phyloP scores from a whole-genome alignment of 2,329 filamentous ascomycete genomes.

The Blastomyces silverae region DNA sequence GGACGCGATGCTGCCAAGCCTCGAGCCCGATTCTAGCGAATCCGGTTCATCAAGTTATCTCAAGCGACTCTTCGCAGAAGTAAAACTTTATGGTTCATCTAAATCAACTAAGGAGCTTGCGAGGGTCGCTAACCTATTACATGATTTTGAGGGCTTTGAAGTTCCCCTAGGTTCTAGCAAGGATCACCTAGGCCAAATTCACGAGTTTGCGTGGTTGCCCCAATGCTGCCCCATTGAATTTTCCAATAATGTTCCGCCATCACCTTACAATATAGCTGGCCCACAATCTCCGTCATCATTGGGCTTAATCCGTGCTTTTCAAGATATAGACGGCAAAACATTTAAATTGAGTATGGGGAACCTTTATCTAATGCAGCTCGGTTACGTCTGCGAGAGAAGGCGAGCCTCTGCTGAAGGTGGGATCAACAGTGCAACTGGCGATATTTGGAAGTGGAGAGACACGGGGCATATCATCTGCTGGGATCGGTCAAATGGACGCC shows the following conservation, averaged over 20 bases:
- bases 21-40: conserved; percentile 21
- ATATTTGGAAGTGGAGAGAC: conserved; percentile 25
- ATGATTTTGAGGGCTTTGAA: conserved; percentile 32
- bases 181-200: conserved; percentile 8
- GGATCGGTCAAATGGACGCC: conserved; percentile 30
- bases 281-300: conserved; percentile 25
- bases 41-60: neutral
- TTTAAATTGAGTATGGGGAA: neutral
- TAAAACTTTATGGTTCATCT: conserved; percentile 27
- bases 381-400: conserved; percentile 28
- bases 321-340: conserved; percentile 21
- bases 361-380: conserved; percentile 34
- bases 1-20: conserved; percentile 2
- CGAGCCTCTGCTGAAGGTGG: conserved; percentile 9
- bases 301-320: conserved; percentile 31
- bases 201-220: conserved; percentile 32
- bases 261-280: conserved; percentile 16
- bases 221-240: conserved; percentile 33
- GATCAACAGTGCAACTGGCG: conserved; percentile 5
- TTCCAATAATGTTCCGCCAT: conserved; percentile 19
- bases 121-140: conserved; percentile 29
- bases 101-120: conserved; percentile 27
- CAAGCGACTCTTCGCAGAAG: conserved; percentile 3
- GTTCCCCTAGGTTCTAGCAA: conserved; percentile 23
- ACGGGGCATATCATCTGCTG: conserved; percentile 36